Evolutionary conservation across 257 asterid genomes (phyloP), one percentile per base, ranked within the genome.

Genomic region (Nicotiana attenuata): DNA sequence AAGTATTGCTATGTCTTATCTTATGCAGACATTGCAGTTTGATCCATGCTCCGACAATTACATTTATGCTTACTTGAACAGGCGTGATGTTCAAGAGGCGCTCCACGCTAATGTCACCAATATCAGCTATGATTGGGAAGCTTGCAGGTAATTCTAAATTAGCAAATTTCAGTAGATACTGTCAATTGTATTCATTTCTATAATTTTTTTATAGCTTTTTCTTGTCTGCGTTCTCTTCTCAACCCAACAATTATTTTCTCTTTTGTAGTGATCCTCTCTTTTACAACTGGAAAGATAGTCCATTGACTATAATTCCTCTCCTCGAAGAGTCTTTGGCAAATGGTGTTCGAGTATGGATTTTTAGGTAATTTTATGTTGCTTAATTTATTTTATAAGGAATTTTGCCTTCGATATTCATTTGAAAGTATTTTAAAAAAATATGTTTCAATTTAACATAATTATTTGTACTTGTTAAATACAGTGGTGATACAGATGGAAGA

Each of bases 401-500:
- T 38, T 38, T 38, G 41, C 45, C 45, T 38, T 38, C 10, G 1
- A 1, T 38, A 38, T 38, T 35, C 41, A 5, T 35, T 6, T 2
- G 41, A 35, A 35, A 35, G 41, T 35, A 35, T 35, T 35, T 38
- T 38, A 38, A 38, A 5, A 3, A 38, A 0, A 38, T 38, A 38
- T 38, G 45, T 38, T 38, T 38, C 45, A 38, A 7, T 47, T 26
- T 22, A 45, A 45, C 20, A 45, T 1, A 20, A 22, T 1, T 29
- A 29, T 29, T 73, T 22, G 4, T 22, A 73, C 78, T 47, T 47
- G 78, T 6, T 5, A 14, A n/a, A 1, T 59, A 29, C 75, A 78
- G 86, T 19, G 86, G 86, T 16, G 86, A 83, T 20, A 68, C 26
- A 7, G 86, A 83, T 83, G 83, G 83, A 83, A 78, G 83, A 16